These are phyloP conservation scores for Scortechinia acanthostroma DNA, from an alignment of 2,329 filamentous ascomycete genomes.

Conservation along the genomic window DNA sequence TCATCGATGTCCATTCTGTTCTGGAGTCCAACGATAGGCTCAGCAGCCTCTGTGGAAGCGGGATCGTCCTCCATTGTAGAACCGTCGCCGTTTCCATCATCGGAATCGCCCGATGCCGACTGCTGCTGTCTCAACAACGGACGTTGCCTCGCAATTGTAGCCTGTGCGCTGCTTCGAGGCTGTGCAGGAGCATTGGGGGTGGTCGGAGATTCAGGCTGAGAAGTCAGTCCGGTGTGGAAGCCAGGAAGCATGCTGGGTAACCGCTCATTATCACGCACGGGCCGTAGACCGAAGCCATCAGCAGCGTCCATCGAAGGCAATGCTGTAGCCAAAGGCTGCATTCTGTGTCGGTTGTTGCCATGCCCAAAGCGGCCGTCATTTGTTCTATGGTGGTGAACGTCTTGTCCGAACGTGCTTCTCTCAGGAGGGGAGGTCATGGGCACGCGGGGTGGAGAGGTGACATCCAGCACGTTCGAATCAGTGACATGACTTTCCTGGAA, in stretches of 20 bases:
- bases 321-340: constrained; percentile 63
- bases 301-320: constrained; percentile 60
- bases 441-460: constrained; percentile 50
- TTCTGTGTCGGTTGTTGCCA: constrained; percentile 38
- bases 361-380: constrained; percentile 8
- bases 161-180: constrained; percentile 42
- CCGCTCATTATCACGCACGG: constrained; percentile 74
- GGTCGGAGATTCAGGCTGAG: constrained; percentile 87
- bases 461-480: constrained; percentile 41
- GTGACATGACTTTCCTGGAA: constrained; percentile 27
- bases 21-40: neutral
- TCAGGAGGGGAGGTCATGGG: constrained; percentile 61
- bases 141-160: constrained; percentile 54
- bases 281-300: constrained; percentile 67
- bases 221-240: constrained; percentile 62
- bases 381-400: neutral
- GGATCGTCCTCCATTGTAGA: neutral
- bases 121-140: constrained; percentile 54
- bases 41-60: neutral
- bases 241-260: constrained; percentile 75
- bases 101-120: neutral
- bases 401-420: neutral
- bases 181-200: constrained; percentile 71
- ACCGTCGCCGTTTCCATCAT: neutral
- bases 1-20: constrained; percentile 42